Evolutionary conservation across 768 basidiomycete species (phyloP), one percentile per base, ranked within the genome.

Genomic region (Tylopilus balloui): DNA sequence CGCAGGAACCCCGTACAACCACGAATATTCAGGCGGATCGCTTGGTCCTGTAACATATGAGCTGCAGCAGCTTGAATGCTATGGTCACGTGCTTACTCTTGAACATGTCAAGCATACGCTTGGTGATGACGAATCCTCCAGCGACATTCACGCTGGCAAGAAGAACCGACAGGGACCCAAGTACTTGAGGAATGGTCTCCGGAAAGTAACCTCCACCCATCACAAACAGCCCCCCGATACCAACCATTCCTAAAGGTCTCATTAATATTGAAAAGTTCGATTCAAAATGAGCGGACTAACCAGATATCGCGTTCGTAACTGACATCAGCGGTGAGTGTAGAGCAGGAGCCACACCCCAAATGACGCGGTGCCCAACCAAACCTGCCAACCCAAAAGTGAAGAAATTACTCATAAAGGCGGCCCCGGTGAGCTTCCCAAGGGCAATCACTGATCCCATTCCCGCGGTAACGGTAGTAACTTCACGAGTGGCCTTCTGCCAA

Each of bases 61-160:
- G 50, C 24, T 29, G 15, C 3, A 48, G 15, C 27, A 48, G 15
- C 27, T 23, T 27, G 34, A 15, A 45, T 17, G 25, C 25, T 24
- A 11, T 27, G 17, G 3, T 17, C 15, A 45, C 36, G 12, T 9
- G 53, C 76, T 53, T 65, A 86, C 91, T 83, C 70, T 87, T 88
- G 68, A 93, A 93, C 85, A 93, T 90, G 61, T 92, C 88, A 52
- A 93, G 72, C 91, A 93, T 93, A 36, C 90, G 83, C 67, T 91
- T 91, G 20, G 89, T 92, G 58, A 92, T 85, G 32, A 90, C 83
- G 59, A 92, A 92, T 37, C 91, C 91, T 44, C 91, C 91, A 29
- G 86, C 81, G 45, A 93, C 89, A 60, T 93, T 93, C 51, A 93
- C 79, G 50, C 87, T 88, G 20, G 91, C 91, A 27, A 93, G 71